A percentile compares a stretch with the other conserved stretches of the same genome.
Evolutionary conservation across 345 rosid species (phyloP).

Genomic region (Acer negundo): DNA sequence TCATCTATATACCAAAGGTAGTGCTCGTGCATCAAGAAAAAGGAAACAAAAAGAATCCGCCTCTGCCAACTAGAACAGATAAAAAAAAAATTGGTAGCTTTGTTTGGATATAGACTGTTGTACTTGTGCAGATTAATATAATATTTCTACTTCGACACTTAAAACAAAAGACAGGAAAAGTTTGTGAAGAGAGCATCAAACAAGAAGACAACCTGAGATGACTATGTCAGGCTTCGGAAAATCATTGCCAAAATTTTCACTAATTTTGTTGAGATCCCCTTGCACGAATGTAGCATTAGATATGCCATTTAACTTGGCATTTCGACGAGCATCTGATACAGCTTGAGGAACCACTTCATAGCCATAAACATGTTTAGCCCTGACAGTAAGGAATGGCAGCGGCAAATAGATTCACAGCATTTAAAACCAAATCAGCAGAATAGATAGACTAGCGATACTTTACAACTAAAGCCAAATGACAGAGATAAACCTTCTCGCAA

Average conservation of each 20-base stretch:
- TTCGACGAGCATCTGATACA: slow-evolving; percentile 66
- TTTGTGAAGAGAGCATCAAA: slow-evolving; percentile 12
- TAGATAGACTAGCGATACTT: not conserved
- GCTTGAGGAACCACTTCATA: slow-evolving; percentile 96
- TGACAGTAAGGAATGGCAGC: slow-evolving; percentile 24
- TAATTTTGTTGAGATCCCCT: slow-evolving; percentile 96
- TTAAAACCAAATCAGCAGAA: slow-evolving; percentile 8
- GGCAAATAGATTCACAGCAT: not conserved
- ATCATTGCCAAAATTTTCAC: slow-evolving; percentile 70
- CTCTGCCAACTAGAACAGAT: not conserved
- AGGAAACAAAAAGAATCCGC: not conserved
- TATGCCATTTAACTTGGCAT: slow-evolving; percentile 80
- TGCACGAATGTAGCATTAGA: slow-evolving; percentile 78
- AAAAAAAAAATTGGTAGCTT: not conserved
- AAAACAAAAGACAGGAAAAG: not conserved
- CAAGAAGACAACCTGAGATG: slow-evolving; percentile 63
- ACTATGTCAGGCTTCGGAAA: slow-evolving; percentile 86
- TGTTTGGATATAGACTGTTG: not conserved
- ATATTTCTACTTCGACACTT: no score
- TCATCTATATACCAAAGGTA: no score
- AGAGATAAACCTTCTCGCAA: slow-evolving; percentile 66
- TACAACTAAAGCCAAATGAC: not conserved
- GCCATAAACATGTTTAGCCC: slow-evolving; percentile 86
- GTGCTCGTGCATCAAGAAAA: not conserved
- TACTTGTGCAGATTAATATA: not conserved